Conservation (phyloP, 306 rosid genomes). For the Cucumis hystrix region DNA sequence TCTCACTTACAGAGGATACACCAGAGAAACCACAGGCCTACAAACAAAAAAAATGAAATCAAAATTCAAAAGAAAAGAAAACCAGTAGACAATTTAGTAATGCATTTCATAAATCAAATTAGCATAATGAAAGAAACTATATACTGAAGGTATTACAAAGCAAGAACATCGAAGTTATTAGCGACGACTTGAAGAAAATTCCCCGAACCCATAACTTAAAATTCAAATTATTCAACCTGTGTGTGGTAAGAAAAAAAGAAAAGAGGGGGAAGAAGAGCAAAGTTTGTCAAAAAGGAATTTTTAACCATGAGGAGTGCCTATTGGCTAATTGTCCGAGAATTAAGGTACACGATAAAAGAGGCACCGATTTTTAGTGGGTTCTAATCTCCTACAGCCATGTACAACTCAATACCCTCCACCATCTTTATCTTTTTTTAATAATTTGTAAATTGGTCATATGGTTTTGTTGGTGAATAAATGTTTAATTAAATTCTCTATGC, state of each 20-base stretch:
- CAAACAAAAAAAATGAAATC: neutral
- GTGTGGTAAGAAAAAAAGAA: neutral
- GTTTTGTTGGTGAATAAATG: neutral
- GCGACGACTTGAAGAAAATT: conserved; percentile 62
- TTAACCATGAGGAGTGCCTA: neutral
- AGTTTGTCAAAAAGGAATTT: conserved; percentile 12
- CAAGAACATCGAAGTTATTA: conserved; percentile 84
- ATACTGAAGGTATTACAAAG: conserved; percentile 32
- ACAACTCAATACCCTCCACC: too few relatives aligned
- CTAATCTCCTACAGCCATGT: neutral
- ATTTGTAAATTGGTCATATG: neutral
- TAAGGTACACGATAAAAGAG: conserved; percentile 33
- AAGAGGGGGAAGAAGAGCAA: conserved; percentile 1
- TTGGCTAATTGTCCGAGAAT: conserved; percentile 25
- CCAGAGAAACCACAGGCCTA: conserved; percentile 79
- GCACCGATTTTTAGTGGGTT: conserved; percentile 37
- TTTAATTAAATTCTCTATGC: neutral
- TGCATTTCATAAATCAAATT: neutral
- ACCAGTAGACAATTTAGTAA: too few relatives aligned
- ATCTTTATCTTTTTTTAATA: too few relatives aligned
- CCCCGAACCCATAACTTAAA: conserved; percentile 38
- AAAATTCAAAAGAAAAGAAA: too few relatives aligned
- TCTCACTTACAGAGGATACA: conserved; percentile 78
- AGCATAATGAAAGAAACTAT: neutral
- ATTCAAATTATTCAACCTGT: too few relatives aligned